Conservation (phyloP, 139 green algal genomes). For the Asterochloris sp. region DNA sequence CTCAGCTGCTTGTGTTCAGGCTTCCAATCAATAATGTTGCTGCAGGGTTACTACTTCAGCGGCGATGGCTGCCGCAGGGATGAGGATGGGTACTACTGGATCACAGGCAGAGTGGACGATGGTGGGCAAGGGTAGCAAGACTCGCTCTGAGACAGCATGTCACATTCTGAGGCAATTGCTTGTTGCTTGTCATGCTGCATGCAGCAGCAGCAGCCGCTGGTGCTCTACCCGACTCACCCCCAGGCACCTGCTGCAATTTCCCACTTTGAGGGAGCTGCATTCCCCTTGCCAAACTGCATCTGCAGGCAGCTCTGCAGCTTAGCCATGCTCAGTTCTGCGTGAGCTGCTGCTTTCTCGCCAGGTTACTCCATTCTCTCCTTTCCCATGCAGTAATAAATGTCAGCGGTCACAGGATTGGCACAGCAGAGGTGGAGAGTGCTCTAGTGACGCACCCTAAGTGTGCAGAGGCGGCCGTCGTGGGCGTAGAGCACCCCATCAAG, state of each 20-base stretch:
- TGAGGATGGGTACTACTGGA: slow-evolving; percentile 80
- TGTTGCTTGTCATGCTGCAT: too few species aligned
- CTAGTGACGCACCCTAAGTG: slow-evolving; percentile 75
- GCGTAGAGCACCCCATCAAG: background rate
- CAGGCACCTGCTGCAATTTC: too few species aligned
- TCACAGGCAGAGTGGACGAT: slow-evolving; percentile 93
- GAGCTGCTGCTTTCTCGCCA: background rate
- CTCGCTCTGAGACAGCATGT: too few species aligned
- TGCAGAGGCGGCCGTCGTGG: slow-evolving; percentile 91
- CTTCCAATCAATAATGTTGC: background rate
- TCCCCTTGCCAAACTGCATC: too few species aligned
- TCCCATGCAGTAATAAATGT: slow-evolving; percentile 67
- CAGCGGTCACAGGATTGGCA: slow-evolving; percentile 89
- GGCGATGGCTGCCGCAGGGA: slow-evolving; percentile 67
- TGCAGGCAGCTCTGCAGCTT: too few species aligned
- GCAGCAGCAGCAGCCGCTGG: too few species aligned
- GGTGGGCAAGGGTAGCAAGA: background rate
- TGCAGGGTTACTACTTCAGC: slow-evolving; percentile 89
- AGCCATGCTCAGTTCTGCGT: too few species aligned
- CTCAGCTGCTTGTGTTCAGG: too few species aligned
- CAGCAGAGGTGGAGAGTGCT: slow-evolving; percentile 89
- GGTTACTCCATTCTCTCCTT: slow-evolving; percentile 7
- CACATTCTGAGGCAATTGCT: too few species aligned
- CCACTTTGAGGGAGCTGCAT: too few species aligned
- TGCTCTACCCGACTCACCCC: too few species aligned